Evolutionary conservation across 2,329 filamentous ascomycete genomes (phyloP).

Genomic region (Fusarium longipes): DNA sequence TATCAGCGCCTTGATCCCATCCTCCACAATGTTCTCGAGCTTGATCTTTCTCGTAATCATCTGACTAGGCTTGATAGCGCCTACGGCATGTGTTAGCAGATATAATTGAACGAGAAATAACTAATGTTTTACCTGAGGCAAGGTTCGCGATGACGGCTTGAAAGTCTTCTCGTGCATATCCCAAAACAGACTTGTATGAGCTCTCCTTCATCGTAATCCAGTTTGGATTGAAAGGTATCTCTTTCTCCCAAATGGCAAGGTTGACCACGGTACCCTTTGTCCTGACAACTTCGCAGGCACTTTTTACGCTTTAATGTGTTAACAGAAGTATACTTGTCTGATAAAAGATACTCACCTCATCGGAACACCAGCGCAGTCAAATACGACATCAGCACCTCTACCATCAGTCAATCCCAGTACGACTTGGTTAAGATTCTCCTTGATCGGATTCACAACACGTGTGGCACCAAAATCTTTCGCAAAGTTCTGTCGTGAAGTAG

Average conservation of each 20-base stretch:
- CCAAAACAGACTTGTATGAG: slow-evolving; percentile 43
- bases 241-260: slow-evolving; percentile 71
- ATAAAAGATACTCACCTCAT: slow-evolving; percentile 23
- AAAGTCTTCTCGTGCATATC: slow-evolving; percentile 58
- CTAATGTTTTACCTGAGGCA: slow-evolving; percentile 15
- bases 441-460: slow-evolving; percentile 54
- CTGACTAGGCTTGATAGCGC: slow-evolving; percentile 60
- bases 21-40: slow-evolving; percentile 66
- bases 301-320: slow-evolving; percentile 30
- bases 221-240: slow-evolving; percentile 45
- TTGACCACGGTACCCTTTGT: slow-evolving; percentile 70
- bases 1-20: slow-evolving; percentile 67
- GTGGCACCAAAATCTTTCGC: slow-evolving; percentile 59
- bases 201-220: slow-evolving; percentile 46
- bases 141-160: slow-evolving; percentile 63
- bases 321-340: background rate
- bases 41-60: slow-evolving; percentile 72
- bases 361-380: slow-evolving; percentile 70
- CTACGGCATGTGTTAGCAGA: slow-evolving; percentile 47
- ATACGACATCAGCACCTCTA: slow-evolving; percentile 67
- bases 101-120: rapidly evolving
- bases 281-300: slow-evolving; percentile 61
- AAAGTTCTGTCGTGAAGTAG: slow-evolving; percentile 54
- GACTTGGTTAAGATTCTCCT: slow-evolving; percentile 59
- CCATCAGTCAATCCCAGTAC: slow-evolving; percentile 60